Evolutionary conservation across 2,329 filamentous ascomycete species (phyloP), one percentile per base, ranked within the genome.

Genomic region (Bipolaris zeicola): DNA sequence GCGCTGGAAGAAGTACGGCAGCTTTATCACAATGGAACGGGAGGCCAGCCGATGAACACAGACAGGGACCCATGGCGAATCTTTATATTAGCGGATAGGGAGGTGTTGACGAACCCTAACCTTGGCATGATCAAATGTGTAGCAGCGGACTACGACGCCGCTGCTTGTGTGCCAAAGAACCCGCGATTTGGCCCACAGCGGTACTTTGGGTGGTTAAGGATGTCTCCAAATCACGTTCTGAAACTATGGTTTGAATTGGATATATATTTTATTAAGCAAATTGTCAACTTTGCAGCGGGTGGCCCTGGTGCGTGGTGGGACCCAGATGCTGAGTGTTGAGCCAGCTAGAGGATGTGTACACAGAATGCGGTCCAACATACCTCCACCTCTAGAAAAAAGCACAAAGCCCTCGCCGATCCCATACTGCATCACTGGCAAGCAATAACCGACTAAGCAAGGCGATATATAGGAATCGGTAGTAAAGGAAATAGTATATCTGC

Each of bases 121-220:
- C 6, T 24, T 24, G 22, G 22, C 22, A 24, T 48, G 6, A 48
- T 38, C 14, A 48, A 48, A 28, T 36, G 7, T 18, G 33, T 28
- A 28, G 20, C 13, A 38, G 33, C 33, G 28, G 45, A 48, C 13
- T 48, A 48, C 34, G 45, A 48, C 7, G 13, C 45, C 8, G 14
- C 45, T 38, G 14, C 13, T 36, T 16, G 3, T 4, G 33, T 26
- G 26, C 20, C 34, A 6, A 38, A 7, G 18, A 8, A 38, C 5
- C 5, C 3, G 33, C 7, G 13, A 16, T 11, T 28, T 24, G 45
- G 33, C 20, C 45, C 33, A 20, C 7, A 37, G 20, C 33, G 45
- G 5, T 38, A 38, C 22, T 48, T 48, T 48, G 45, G 45, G n/a
- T 48, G 33, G 14, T 36, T 48, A 11, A 48, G 45, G 33, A 48